Conservation (phyloP, 495 filamentous ascomycete genomes). For the Penicillium daleae region DNA sequence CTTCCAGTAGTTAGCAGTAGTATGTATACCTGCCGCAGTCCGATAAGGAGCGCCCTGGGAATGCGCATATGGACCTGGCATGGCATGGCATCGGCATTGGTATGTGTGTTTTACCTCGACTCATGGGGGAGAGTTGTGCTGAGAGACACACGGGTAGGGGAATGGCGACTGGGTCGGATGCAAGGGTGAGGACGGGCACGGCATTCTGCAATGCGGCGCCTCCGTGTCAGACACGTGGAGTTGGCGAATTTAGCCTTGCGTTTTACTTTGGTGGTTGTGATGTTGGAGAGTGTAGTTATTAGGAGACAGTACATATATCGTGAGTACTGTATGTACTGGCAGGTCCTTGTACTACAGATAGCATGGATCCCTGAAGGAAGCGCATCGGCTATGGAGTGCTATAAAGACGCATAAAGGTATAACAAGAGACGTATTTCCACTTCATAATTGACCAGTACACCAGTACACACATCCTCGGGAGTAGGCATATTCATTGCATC, state of each 20-base stretch:
- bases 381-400: too few relatives aligned
- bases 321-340: too few relatives aligned
- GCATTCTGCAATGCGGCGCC: conserved; percentile 1
- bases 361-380: too few relatives aligned
- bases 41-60: not conserved
- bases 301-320: not conserved
- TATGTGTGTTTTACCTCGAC: not conserved
- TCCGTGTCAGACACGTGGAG: conserved; percentile 5
- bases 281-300: not conserved
- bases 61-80: not conserved
- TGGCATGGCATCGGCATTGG: conserved; percentile 1
- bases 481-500: not conserved
- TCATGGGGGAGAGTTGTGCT: not conserved
- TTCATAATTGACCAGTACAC: not conserved
- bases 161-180: not conserved
- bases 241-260: not conserved
- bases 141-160: not conserved
- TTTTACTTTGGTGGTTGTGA: not conserved
- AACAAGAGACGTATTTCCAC: not conserved
- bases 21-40: not conserved
- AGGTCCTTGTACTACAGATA: too few relatives aligned
- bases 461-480: not conserved
- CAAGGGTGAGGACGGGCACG: not conserved
- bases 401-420: not conserved
- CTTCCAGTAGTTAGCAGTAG: too few relatives aligned